Conservation (phyloP, 306 rosid genomes). For the Clitoria ternatea region DNA sequence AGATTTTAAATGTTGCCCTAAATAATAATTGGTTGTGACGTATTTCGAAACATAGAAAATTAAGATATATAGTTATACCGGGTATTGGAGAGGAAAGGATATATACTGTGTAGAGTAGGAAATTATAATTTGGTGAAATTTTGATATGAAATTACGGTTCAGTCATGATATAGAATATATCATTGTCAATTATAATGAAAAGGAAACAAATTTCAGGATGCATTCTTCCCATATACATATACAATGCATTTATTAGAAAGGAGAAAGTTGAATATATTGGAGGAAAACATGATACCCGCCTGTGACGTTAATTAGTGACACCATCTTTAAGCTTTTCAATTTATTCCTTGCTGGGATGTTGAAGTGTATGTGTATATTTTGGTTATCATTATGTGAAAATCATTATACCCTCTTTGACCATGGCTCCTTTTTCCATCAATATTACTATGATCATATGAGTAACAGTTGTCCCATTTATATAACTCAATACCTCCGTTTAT, state of each 20-base stretch:
- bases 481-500: too few relatives aligned
- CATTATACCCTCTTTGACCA: constrained; percentile 13
- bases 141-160: too few relatives aligned
- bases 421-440: not conserved
- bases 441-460: not conserved
- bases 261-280: constrained; percentile 23
- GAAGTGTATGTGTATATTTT: not conserved
- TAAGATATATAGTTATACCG: not conserved
- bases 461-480: too few relatives aligned
- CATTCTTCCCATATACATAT: constrained; percentile 1
- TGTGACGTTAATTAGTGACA: constrained; percentile 29
- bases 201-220: constrained; percentile 34
- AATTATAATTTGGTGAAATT: constrained; percentile 37
- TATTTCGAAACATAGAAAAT: not conserved
- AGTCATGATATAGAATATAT: too few relatives aligned
- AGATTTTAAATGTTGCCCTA: not conserved
- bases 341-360: constrained; percentile 3
- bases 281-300: constrained; percentile 30
- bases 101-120: not conserved
- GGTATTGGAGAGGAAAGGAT: not conserved
- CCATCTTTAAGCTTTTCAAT: constrained; percentile 7
- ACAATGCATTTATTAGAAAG: constrained; percentile 42
- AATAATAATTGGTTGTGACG: constrained; percentile 6
- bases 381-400: not conserved
- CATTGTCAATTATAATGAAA: constrained; percentile 39